Evolutionary conservation across 2,329 filamentous ascomycete species (phyloP).

Genomic region (Aspergillus ustus): DNA sequence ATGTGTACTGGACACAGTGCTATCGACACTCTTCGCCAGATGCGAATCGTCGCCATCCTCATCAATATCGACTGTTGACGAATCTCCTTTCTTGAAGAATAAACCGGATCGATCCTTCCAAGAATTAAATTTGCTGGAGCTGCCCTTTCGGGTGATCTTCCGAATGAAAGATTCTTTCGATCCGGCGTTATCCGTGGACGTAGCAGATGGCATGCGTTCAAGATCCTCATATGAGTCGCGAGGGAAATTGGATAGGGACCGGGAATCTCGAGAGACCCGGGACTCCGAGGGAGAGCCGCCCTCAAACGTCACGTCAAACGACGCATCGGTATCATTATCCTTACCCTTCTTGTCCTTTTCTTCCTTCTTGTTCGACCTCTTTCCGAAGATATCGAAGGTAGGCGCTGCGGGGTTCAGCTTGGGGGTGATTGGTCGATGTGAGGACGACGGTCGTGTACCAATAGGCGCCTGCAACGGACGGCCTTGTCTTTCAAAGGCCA

Average conservation of each 20-base stretch:
- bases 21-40: slow-evolving; percentile 51
- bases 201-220: slow-evolving; percentile 50
- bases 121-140: slow-evolving; percentile 56
- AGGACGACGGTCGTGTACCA: slow-evolving; percentile 72
- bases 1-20: slow-evolving; percentile 44
- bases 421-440: slow-evolving; percentile 60
- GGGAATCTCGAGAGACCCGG: slow-evolving; percentile 50
- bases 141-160: slow-evolving; percentile 56
- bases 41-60: slow-evolving; percentile 48
- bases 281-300: slow-evolving; percentile 50
- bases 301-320: slow-evolving; percentile 39
- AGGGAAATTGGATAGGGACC: slow-evolving; percentile 50
- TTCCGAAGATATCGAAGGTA: slow-evolving; percentile 75
- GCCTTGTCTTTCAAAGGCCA: slow-evolving; percentile 48
- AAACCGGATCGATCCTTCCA: slow-evolving; percentile 56
- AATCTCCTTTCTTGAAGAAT: slow-evolving; percentile 52
- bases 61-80: slow-evolving; percentile 50
- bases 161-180: slow-evolving; percentile 57
- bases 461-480: slow-evolving; percentile 69
- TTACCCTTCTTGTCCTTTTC: slow-evolving; percentile 49
- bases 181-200: slow-evolving; percentile 45
- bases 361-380: slow-evolving; percentile 45
- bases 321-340: slow-evolving; percentile 35
- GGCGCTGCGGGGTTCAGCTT: slow-evolving; percentile 86
- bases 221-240: slow-evolving; percentile 54